phyloP scores from a whole-genome alignment of 495 filamentous ascomycete genomes.

The Tuber magnatum region DNA sequence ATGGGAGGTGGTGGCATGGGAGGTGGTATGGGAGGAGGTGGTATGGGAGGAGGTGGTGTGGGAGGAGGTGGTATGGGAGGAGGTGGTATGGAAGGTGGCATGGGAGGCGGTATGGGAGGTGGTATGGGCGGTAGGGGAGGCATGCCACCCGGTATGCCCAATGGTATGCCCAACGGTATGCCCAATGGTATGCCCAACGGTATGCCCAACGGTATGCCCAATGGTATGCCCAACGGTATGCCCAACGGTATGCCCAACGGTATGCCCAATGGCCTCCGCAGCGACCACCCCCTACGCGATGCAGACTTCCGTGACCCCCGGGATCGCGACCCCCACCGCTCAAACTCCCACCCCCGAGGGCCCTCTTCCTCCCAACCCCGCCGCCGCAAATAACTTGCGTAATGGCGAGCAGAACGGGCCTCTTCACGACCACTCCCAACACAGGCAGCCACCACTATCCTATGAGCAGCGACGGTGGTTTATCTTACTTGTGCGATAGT shows the following conservation, averaged over 20 bases:
- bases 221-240: background rate
- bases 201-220: background rate
- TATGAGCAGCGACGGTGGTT: background rate
- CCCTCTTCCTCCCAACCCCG: background rate
- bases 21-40: too few relatives aligned
- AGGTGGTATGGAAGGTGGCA: background rate
- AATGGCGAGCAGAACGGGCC: background rate
- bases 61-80: too few relatives aligned
- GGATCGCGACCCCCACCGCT: background rate
- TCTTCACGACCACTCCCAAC: background rate
- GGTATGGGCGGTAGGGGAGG: background rate
- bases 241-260: background rate
- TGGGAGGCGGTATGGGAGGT: background rate
- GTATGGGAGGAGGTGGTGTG: too few relatives aligned
- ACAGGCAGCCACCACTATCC: background rate
- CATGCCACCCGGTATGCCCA: background rate
- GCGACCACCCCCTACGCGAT: background rate
- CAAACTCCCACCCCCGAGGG: background rate
- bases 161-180: background rate
- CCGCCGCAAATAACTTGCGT: too few relatives aligned
- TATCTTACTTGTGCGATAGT: background rate
- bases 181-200: background rate
- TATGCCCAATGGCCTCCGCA: background rate
- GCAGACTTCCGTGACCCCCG: background rate
- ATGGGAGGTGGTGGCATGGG: background rate